A percentile compares a stretch with the other conserved stretches of the same genome.
These are phyloP conservation scores for Zostera marina DNA, from an alignment of 116 monocot species.

Conservation along the genomic window DNA sequence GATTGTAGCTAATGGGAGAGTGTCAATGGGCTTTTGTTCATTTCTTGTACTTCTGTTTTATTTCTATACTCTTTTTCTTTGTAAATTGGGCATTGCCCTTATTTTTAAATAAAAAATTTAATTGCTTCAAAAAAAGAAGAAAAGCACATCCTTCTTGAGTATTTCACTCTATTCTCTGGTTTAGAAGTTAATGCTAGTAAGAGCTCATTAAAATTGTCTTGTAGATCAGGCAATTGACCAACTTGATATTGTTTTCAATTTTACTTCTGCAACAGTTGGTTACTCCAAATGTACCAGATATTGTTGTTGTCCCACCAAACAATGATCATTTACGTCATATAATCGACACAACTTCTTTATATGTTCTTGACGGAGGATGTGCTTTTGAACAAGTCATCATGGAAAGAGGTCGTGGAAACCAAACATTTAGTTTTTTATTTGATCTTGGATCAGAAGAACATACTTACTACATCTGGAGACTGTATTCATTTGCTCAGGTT, in stretches of 20 bases:
- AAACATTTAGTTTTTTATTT: slow-evolving; percentile 80
- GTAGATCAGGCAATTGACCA: not conserved
- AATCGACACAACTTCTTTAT: slow-evolving; percentile 91
- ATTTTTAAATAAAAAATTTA: too few species aligned
- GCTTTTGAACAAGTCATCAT: slow-evolving; percentile 99
- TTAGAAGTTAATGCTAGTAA: too few species aligned
- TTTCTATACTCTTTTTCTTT: too few species aligned
- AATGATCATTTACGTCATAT: slow-evolving; percentile 66
- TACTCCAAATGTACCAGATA: slow-evolving; percentile 98
- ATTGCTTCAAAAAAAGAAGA: too few species aligned
- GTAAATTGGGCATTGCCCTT: too few species aligned
- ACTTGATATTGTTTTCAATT: not conserved
- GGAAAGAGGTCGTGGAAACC: slow-evolving; percentile 95
- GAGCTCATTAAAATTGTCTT: too few species aligned
- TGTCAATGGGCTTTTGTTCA: too few species aligned
- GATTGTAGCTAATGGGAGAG: too few species aligned
- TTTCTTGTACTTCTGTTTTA: too few species aligned
- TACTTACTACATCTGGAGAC: slow-evolving; percentile 96
- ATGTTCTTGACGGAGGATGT: slow-evolving; percentile 99
- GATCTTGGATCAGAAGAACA: slow-evolving; percentile 97
- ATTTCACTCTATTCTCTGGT: too few species aligned
- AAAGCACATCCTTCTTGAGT: too few species aligned
- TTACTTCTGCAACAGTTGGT: slow-evolving; percentile 40
- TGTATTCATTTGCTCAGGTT: slow-evolving; percentile 99
- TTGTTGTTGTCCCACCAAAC: slow-evolving; percentile 74